phyloP scores from a whole-genome alignment of 352 stramenopile species.

The Phytophthora pini region DNA sequence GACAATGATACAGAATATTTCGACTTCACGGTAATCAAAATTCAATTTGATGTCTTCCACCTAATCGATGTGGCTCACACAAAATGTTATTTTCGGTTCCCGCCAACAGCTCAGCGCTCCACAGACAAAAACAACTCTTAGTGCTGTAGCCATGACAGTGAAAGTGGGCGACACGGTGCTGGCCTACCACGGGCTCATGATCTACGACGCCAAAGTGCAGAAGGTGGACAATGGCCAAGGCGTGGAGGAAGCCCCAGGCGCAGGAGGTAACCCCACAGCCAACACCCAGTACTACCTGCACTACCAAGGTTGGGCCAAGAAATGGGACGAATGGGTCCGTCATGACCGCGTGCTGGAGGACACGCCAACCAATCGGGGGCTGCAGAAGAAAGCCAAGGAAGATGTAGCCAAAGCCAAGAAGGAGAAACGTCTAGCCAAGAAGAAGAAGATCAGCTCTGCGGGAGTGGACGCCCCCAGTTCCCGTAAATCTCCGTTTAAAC shows the following conservation, averaged over 20 bases:
- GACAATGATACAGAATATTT: too few relatives aligned
- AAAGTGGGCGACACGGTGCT: slow-evolving; percentile 78
- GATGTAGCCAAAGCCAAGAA: slow-evolving; percentile 63
- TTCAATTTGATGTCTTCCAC: too few relatives aligned
- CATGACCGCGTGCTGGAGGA: slow-evolving; percentile 77
- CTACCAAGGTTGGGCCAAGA: slow-evolving; percentile 92
- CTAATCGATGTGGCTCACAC: too few relatives aligned
- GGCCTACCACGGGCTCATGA: slow-evolving; percentile 82
- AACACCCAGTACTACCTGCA: slow-evolving; percentile 89
- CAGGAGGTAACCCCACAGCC: slow-evolving; percentile 18
- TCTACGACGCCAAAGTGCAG: slow-evolving; percentile 88
- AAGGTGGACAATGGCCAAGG: slow-evolving; percentile 81
- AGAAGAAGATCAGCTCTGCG: slow-evolving; percentile 74
- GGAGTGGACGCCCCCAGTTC: slow-evolving; percentile 56
- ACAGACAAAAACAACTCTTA: neutral
- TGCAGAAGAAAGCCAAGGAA: slow-evolving; percentile 65
- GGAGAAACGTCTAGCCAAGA: slow-evolving; percentile 52
- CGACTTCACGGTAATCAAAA: too few relatives aligned
- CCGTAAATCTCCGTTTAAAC: slow-evolving; percentile 81
- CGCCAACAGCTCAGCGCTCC: neutral
- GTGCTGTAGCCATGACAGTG: slow-evolving; percentile 44
- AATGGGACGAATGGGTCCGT: slow-evolving; percentile 92
- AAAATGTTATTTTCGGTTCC: neutral
- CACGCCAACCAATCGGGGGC: slow-evolving; percentile 55
- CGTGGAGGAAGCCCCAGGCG: slow-evolving; percentile 39